Evolutionary conservation across 1,139 yeast genomes (phyloP).

Genomic region (Arxiozyma heterogenica): DNA sequence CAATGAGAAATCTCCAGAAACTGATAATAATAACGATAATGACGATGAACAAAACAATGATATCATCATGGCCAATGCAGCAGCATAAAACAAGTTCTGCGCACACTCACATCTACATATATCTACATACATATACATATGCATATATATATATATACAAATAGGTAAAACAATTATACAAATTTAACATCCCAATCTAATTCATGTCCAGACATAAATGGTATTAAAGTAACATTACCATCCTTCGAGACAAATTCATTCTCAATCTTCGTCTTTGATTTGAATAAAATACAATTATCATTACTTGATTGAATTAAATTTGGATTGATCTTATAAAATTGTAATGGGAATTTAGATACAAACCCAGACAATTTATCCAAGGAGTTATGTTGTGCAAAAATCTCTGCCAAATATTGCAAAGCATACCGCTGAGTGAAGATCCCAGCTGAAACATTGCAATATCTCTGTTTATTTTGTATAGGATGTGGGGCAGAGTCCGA

Average conservation of each 20-base stretch:
- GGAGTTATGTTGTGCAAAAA: conserved; percentile 59
- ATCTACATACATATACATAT: conserved; percentile 3
- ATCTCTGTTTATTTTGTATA: conserved; percentile 61
- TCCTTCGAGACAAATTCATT: conserved; percentile 40
- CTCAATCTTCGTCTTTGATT: conserved; percentile 48
- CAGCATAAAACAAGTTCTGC: not conserved
- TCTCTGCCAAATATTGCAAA: conserved; percentile 74
- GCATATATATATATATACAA: conserved; percentile 3
- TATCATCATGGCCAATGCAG: conserved; percentile 7
- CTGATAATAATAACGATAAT: conserved; percentile 4
- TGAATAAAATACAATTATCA: conserved; percentile 46
- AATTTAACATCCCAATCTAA: conserved; percentile 66
- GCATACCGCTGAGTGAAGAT: conserved; percentile 86
- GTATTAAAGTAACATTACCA: conserved; percentile 54
- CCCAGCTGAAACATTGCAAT: conserved; percentile 90
- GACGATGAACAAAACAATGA: conserved; percentile 8
- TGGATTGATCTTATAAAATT: conserved; percentile 51
- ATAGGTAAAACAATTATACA: not conserved
- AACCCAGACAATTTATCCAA: conserved; percentile 61
- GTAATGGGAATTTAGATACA: conserved; percentile 64
- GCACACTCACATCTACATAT: not conserved
- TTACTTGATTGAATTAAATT: conserved; percentile 33
- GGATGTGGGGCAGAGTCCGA: conserved; percentile 98
- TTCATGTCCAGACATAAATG: conserved; percentile 79
- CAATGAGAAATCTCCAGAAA: conserved; percentile 7